Conservation (phyloP, 2,329 filamentous ascomycete species). For the Rhexocercosporidium sp. region DNA sequence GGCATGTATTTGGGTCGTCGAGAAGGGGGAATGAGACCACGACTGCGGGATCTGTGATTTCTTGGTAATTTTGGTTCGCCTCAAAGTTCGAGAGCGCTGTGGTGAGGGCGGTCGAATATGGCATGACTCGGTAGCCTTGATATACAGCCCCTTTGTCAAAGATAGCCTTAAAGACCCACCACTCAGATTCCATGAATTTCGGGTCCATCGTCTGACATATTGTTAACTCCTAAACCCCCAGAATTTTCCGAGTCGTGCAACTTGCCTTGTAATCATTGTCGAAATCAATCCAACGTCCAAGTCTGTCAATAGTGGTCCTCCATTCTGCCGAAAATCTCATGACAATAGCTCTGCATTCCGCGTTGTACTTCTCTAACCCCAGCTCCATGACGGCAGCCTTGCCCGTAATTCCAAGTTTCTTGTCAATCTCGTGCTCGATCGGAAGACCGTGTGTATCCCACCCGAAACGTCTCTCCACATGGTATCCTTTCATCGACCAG, state of each 20-base stretch:
- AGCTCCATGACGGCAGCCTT: conserved; percentile 86
- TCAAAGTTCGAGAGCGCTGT: conserved; percentile 94
- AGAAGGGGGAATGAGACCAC: conserved; percentile 87
- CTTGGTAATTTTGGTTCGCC: conserved; percentile 92
- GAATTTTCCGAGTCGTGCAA: not conserved
- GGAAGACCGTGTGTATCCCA: conserved; percentile 96
- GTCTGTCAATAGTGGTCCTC: conserved; percentile 83
- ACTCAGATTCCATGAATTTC: conserved; percentile 94
- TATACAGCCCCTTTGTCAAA: conserved; percentile 91
- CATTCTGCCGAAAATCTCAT: conserved; percentile 90
- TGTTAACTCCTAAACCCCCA: conserved; percentile 18
- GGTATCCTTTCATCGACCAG: conserved; percentile 95
- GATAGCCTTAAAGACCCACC: conserved; percentile 96
- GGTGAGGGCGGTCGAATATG: conserved; percentile 88
- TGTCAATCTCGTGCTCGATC: conserved; percentile 97
- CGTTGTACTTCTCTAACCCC: conserved; percentile 89
- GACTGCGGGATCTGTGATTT: conserved; percentile 87
- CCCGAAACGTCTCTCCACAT: conserved; percentile 90
- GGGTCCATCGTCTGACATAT: conserved; percentile 79
- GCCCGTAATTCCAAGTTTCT: conserved; percentile 88
- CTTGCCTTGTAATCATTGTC: conserved; percentile 92
- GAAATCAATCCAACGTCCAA: conserved; percentile 97
- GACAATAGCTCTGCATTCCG: conserved; percentile 88
- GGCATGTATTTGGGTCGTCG: conserved; percentile 73
- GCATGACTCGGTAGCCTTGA: conserved; percentile 90